Conservation (phyloP, 1,139 yeast genomes). For the Geotrichum citri-aurantii region DNA sequence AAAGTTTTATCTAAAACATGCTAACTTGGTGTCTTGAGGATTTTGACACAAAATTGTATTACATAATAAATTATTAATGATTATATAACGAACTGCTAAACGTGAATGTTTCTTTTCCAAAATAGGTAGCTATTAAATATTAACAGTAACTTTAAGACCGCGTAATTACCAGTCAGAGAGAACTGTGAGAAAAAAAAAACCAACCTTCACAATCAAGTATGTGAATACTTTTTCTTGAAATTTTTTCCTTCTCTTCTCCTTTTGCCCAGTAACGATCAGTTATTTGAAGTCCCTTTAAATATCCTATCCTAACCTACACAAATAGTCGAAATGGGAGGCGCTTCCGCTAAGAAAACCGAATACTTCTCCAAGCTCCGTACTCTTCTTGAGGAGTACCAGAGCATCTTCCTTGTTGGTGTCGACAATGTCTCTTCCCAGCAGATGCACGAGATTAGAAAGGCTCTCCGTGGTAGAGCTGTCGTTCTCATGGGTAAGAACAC, state of each 20-base stretch:
- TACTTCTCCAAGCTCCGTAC: slow-evolving; percentile 94
- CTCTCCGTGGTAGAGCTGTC: slow-evolving; percentile 90
- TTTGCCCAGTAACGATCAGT: slow-evolving; percentile 1
- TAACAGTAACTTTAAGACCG: neutral
- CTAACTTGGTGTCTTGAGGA: no score
- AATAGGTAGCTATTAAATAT: neutral
- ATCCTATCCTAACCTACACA: slow-evolving; percentile 71
- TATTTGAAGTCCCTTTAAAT: slow-evolving; percentile 64
- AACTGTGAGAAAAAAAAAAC: neutral
- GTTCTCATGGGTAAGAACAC: slow-evolving; percentile 99
- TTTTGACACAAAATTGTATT: no score
- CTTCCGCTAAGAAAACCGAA: slow-evolving; percentile 94
- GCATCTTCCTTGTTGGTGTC: slow-evolving; percentile 97
- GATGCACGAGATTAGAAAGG: slow-evolving; percentile 98
- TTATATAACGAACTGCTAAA: no score
- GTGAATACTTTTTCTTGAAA: neutral
- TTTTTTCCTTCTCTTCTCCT: neutral
- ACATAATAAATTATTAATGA: no score
- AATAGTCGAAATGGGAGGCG: slow-evolving; percentile 99
- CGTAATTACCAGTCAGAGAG: neutral
- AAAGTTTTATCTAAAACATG: no score
- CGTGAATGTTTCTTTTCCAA: neutral
- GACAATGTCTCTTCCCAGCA: slow-evolving; percentile 99
- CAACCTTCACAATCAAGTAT: neutral
- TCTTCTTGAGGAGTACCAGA: slow-evolving; percentile 92